Evolutionary conservation across 352 stramenopile species (phyloP).

Genomic region (Hyaloperonospora brassicae): DNA sequence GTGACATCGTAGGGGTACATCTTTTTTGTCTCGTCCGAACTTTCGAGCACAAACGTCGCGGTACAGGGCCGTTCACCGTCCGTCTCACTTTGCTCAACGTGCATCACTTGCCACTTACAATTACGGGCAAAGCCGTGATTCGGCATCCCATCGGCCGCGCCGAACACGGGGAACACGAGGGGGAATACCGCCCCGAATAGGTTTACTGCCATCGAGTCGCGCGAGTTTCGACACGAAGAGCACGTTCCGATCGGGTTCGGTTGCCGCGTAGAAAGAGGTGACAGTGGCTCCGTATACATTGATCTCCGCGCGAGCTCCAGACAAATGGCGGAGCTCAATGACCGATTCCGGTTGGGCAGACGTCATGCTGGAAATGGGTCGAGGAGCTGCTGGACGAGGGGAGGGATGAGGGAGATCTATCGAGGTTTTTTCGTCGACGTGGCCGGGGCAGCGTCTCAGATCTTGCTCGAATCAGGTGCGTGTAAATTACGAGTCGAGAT

Average conservation of each 20-base stretch:
- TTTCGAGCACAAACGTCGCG: conserved; percentile 54
- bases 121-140: conserved; percentile 92
- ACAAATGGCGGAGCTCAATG: conserved; percentile 54
- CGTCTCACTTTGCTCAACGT: conserved; percentile 34
- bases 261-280: conserved; percentile 70
- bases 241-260: conserved; percentile 71
- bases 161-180: conserved; percentile 95
- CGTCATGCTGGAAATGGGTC: conserved; percentile 6
- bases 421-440: too few species aligned
- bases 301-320: conserved; percentile 65
- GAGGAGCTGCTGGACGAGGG: too few species aligned
- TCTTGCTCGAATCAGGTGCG: too few species aligned
- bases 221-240: conserved; percentile 90
- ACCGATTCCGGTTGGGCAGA: conserved; percentile 20
- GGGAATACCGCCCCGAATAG: conserved; percentile 93
- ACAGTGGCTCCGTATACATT: conserved; percentile 90
- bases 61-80: conserved; percentile 40
- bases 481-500: too few species aligned
- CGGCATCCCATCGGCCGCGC: conserved; percentile 71
- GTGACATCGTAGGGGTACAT: conserved; percentile 75
- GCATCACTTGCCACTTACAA: conserved; percentile 50
- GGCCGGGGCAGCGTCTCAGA: too few species aligned
- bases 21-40: conserved; percentile 33
- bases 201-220: conserved; percentile 86
- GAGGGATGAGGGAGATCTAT: too few species aligned